A percentile compares a stretch with the other conserved stretches of the same genome.
Evolutionary conservation across 208 protist genomes (phyloP).

Genomic region (Herpetomonas muscarum): DNA sequence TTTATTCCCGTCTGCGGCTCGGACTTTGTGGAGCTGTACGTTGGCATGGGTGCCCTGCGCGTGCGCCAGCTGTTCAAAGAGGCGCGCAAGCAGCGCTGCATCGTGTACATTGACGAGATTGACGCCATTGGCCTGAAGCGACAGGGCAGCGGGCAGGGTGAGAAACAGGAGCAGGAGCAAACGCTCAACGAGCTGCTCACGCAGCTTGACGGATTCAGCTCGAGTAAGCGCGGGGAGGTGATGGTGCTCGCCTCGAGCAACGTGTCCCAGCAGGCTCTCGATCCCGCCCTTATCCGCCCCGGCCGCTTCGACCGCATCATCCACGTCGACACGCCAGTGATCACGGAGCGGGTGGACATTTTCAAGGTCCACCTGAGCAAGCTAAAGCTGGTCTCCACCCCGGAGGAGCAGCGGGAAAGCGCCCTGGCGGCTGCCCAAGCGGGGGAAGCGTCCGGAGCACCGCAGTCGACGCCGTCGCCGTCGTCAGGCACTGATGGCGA

Average conservation of each 20-base stretch:
- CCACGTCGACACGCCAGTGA: conserved; percentile 88
- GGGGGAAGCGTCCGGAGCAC: neutral
- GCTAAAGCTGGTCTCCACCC: conserved; percentile 49
- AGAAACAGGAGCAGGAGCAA: conserved; percentile 95
- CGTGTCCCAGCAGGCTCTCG: conserved; percentile 85
- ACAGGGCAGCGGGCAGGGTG: conserved; percentile 53
- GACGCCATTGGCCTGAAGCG: conserved; percentile 94
- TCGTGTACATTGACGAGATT: conserved; percentile 99
- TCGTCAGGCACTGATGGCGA: too few species aligned
- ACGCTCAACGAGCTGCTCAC: conserved; percentile 97
- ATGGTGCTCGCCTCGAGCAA: conserved; percentile 98
- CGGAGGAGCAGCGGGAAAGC: neutral
- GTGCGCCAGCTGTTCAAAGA: conserved; percentile 94
- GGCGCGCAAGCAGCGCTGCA: conserved; percentile 93
- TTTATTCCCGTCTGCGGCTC: conserved; percentile 93
- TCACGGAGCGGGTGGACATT: conserved; percentile 94
- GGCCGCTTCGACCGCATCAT: conserved; percentile 95
- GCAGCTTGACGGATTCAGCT: conserved; percentile 95
- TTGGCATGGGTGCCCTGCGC: conserved; percentile 91
- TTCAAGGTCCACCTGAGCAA: conserved; percentile 92
- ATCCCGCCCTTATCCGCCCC: conserved; percentile 87
- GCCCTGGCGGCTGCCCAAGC: neutral
- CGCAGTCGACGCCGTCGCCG: conserved; percentile 13
- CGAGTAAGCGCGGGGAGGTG: conserved; percentile 60
- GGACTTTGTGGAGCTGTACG: conserved; percentile 97